Percentiles rank a stretch among this genome's conserved stretches.
These are phyloP conservation scores for Cytospora chrysosperma DNA, from an alignment of 2,329 filamentous ascomycete species.

Conservation along the genomic window DNA sequence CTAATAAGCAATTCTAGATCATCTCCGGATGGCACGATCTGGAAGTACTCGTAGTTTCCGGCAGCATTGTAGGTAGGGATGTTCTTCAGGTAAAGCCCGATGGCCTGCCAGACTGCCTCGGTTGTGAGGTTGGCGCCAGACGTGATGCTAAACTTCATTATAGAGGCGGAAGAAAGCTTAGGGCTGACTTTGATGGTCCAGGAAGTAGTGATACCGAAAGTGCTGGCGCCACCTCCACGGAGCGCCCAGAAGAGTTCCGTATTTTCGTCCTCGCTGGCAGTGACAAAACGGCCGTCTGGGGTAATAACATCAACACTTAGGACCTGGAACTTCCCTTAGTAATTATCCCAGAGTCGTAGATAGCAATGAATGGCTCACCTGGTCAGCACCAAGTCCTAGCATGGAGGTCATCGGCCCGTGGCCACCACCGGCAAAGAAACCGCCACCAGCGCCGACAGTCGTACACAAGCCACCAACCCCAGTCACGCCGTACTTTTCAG, in stretches of 20 bases:
- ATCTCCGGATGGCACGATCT: no score
- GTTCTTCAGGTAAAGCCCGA: constrained; percentile 29
- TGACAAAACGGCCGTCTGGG: constrained; percentile 43
- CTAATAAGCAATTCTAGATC: neutral
- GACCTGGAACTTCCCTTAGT: constrained; percentile 34
- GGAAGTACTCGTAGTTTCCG: no score
- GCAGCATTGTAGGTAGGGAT: constrained; percentile 30
- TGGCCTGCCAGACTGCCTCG: no score
- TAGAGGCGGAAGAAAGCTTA: constrained; percentile 34
- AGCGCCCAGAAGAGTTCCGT: constrained; percentile 51
- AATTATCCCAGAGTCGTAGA: no score
- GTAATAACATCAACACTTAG: constrained; percentile 49
- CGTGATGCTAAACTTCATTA: constrained; percentile 18
- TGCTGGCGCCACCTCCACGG: constrained; percentile 44
- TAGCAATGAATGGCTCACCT: constrained; percentile 31
- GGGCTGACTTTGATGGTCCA: constrained; percentile 33
- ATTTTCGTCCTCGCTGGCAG: constrained; percentile 40
- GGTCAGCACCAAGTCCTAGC: constrained; percentile 51
- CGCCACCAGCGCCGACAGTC: constrained; percentile 52
- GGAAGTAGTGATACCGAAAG: constrained; percentile 33
- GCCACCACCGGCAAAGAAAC: constrained; percentile 50
- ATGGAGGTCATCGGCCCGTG: constrained; percentile 52
- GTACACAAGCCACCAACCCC: constrained; percentile 53
- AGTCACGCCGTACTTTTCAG: constrained; percentile 45
- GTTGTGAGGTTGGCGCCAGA: constrained; percentile 26